A percentile compares a stretch with the other conserved stretches of the same genome.
Evolutionary conservation across 768 basidiomycete species (phyloP).

Genomic region (Lactifluus pinguis): DNA sequence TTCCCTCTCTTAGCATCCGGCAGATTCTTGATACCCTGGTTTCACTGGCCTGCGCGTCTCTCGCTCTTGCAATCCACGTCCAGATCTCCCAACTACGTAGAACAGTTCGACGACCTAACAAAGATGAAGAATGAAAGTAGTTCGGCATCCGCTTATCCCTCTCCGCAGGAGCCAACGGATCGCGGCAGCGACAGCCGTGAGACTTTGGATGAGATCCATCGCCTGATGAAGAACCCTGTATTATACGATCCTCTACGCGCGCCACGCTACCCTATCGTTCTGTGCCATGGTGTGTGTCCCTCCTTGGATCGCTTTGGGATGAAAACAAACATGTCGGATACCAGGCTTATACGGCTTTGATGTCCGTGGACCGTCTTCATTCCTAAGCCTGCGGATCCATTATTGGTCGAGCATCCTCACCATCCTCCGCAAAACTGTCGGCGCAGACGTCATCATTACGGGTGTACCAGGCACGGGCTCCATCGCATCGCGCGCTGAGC

Average conservation of each 20-base stretch:
- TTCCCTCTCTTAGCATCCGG: neutral
- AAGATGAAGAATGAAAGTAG: neutral
- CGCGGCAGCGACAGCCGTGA: conserved; percentile 2
- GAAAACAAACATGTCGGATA: neutral
- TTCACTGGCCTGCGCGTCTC: conserved; percentile 8
- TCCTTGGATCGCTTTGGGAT: neutral
- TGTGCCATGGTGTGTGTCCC: conserved; percentile 76
- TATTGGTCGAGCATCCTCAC: conserved; percentile 90
- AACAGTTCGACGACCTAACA: neutral
- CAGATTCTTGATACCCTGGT: neutral
- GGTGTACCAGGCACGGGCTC: conserved; percentile 92
- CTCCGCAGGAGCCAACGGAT: neutral
- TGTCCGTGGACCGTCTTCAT: conserved; percentile 68
- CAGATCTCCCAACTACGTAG: neutral
- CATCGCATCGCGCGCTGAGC: conserved; percentile 68
- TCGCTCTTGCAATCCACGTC: neutral
- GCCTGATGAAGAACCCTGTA: conserved; percentile 64
- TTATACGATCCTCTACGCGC: conserved; percentile 69
- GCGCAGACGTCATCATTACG: conserved; percentile 93
- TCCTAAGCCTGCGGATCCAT: conserved; percentile 61
- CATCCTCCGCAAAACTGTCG: conserved; percentile 69
- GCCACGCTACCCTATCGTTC: conserved; percentile 83
- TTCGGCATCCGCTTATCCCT: neutral
- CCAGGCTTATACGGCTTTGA: conserved; percentile 93
- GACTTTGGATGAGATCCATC: conserved; percentile 46